These are phyloP conservation scores for Xylariaceae sp. DNA, from an alignment of 2,329 filamentous ascomycete genomes.

Conservation along the genomic window DNA sequence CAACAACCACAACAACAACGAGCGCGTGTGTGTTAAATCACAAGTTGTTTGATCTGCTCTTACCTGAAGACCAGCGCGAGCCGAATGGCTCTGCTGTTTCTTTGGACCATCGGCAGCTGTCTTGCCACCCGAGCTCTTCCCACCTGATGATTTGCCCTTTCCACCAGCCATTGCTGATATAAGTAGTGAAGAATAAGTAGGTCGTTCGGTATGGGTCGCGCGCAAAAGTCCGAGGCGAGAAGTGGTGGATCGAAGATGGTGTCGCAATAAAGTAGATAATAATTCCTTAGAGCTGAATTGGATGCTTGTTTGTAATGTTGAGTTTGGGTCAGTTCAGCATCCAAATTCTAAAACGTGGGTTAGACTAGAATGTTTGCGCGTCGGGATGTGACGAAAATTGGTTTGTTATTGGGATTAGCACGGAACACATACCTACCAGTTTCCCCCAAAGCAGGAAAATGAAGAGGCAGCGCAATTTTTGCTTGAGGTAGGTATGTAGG, in stretches of 20 bases:
- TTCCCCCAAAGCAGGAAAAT: constrained; percentile 19
- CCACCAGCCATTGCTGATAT: constrained; percentile 63
- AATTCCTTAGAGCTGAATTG: no score
- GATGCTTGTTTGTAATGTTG: no score
- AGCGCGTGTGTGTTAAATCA: background rate
- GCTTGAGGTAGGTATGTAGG: constrained; percentile 1
- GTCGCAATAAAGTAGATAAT: constrained; percentile 4
- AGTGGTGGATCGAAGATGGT: constrained; percentile 2
- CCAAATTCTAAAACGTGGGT: background rate
- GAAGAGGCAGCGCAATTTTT: constrained; percentile 25
- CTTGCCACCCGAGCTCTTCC: constrained; percentile 47
- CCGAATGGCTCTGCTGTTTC: constrained; percentile 94
- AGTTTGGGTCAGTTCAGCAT: no score
- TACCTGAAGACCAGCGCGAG: constrained; percentile 93
- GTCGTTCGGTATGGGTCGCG: constrained; percentile 10
- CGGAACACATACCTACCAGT: constrained; percentile 18
- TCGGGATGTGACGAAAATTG: constrained; percentile 25
- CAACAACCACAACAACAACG: no score
- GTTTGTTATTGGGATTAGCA: constrained; percentile 28
- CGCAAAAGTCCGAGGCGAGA: constrained; percentile 18
- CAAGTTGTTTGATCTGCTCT: constrained; percentile 32
- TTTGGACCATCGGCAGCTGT: constrained; percentile 57
- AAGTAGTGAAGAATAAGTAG: no score
- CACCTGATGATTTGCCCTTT: constrained; percentile 89
- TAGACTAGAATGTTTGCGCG: constrained; percentile 22